Percentiles rank a stretch among this genome's conserved stretches.
Evolutionary conservation across 441 rosid genomes (phyloP).

Genomic region (Erodium trifolium): DNA sequence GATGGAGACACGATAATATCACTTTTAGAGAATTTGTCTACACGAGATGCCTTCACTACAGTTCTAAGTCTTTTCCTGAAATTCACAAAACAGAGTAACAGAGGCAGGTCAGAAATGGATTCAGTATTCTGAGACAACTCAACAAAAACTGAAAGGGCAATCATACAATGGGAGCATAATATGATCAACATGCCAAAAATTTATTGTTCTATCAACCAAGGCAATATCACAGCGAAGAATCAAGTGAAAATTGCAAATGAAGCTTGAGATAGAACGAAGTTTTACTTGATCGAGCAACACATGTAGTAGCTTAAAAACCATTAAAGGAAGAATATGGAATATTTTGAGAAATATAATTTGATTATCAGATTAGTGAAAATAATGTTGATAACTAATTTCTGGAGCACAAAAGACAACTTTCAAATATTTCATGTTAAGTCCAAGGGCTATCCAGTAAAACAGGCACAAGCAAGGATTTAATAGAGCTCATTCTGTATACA

Average conservation of each 20-base stretch:
- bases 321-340: not conserved
- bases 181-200: not conserved
- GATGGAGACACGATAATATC: slow-evolving; percentile 87
- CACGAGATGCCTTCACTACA: slow-evolving; percentile 69
- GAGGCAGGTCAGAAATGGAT: slow-evolving; percentile 18
- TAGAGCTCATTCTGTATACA: not conserved
- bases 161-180: not conserved
- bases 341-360: not conserved
- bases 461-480: not conserved
- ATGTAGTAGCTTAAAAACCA: not conserved
- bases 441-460: not conserved
- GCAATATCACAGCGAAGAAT: not conserved
- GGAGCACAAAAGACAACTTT: not conserved
- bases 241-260: not conserved
- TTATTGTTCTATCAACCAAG: not conserved
- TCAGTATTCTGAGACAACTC: not conserved
- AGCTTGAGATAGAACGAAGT: not conserved
- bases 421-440: slow-evolving; percentile 4
- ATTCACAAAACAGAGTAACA: slow-evolving; percentile 17
- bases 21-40: slow-evolving; percentile 82
- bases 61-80: slow-evolving; percentile 46
- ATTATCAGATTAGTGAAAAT: not conserved
- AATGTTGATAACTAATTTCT: not conserved
- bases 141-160: not conserved
- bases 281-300: not conserved